phyloP scores from a whole-genome alignment of 2,329 filamentous ascomycete species.

The Neospermospora avenae region DNA sequence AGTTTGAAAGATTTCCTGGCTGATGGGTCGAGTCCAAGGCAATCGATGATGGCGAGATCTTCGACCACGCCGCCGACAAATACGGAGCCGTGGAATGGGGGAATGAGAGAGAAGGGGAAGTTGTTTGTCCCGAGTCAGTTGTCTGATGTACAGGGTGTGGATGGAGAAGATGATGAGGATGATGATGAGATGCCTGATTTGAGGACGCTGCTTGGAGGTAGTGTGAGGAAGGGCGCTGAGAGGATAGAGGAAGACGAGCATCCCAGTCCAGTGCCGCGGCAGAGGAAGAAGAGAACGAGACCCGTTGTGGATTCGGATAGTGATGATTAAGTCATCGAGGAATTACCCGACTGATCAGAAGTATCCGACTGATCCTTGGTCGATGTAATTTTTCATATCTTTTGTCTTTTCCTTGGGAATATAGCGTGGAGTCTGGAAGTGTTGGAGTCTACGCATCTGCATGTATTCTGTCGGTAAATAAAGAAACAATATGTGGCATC shows the following conservation, averaged over 20 bases:
- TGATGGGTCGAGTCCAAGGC: constrained; percentile 39
- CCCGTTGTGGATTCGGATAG: constrained; percentile 23
- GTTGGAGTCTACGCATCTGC: no score
- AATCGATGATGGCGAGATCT: constrained; percentile 33
- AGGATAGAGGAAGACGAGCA: constrained; percentile 1
- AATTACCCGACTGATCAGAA: no score
- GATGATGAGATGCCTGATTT: constrained; percentile 11
- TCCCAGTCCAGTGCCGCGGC: background rate
- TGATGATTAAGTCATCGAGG: constrained; percentile 24
- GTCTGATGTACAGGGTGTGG: background rate
- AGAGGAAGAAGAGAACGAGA: constrained; percentile 15
- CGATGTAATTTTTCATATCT: no score
- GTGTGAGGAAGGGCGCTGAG: constrained; percentile 2
- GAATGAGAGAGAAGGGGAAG: constrained; percentile 34
- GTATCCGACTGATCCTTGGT: no score
- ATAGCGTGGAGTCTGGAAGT: no score
- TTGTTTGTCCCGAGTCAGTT: background rate
- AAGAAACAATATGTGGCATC: no score
- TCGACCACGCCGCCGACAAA: constrained; percentile 30
- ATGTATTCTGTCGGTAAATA: no score
- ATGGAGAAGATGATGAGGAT: constrained; percentile 1
- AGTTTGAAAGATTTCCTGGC: constrained; percentile 55
- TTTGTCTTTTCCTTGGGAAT: no score
- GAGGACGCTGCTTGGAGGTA: constrained; percentile 1
- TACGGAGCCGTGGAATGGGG: constrained; percentile 33